Conservation (phyloP, 176 grass and related monocot genomes). For the Alopecurus myosuroides region DNA sequence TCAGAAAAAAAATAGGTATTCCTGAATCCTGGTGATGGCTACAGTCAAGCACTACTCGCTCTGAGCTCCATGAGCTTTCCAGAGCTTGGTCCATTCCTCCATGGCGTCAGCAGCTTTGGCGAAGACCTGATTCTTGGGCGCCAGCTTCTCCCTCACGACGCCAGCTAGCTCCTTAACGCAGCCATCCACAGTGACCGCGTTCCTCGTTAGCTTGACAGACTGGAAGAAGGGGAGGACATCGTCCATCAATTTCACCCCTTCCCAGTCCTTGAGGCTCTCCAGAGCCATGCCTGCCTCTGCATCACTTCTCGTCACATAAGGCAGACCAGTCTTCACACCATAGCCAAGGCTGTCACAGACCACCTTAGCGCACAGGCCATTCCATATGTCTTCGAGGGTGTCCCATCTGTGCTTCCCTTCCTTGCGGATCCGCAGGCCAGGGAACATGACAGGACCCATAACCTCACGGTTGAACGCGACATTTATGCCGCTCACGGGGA, state of each 20-base stretch:
- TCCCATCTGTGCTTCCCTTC: conserved; percentile 87
- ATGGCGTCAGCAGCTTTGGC: conserved; percentile 61
- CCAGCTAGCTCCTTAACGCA: conserved; percentile 72
- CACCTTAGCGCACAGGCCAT: conserved; percentile 74
- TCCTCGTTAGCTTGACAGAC: conserved; percentile 37
- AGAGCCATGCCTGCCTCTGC: conserved; percentile 50
- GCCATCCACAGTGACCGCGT: conserved; percentile 47
- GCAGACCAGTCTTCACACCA: conserved; percentile 82
- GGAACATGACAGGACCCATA: conserved; percentile 69
- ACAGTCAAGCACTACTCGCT: conserved; percentile 19
- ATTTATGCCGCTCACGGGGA: conserved; percentile 87
- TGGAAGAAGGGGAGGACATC: conserved; percentile 75
- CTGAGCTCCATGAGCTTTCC: conserved; percentile 58
- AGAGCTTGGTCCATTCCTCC: conserved; percentile 81
- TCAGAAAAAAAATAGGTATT: conserved; percentile 4
- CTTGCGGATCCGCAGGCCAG: conserved; percentile 57
- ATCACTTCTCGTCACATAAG: conserved; percentile 78
- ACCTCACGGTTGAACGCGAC: conserved; percentile 85
- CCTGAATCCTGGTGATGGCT: not conserved
- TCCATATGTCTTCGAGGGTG: conserved; percentile 86
- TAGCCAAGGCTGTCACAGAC: conserved; percentile 68
- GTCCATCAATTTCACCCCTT: conserved; percentile 86
- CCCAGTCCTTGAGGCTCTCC: conserved; percentile 85
- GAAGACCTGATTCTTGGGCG: conserved; percentile 52
- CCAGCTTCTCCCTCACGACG: conserved; percentile 58